Evolutionary conservation across 257 asterid species (phyloP).

Genomic region (Echites panduratus): DNA sequence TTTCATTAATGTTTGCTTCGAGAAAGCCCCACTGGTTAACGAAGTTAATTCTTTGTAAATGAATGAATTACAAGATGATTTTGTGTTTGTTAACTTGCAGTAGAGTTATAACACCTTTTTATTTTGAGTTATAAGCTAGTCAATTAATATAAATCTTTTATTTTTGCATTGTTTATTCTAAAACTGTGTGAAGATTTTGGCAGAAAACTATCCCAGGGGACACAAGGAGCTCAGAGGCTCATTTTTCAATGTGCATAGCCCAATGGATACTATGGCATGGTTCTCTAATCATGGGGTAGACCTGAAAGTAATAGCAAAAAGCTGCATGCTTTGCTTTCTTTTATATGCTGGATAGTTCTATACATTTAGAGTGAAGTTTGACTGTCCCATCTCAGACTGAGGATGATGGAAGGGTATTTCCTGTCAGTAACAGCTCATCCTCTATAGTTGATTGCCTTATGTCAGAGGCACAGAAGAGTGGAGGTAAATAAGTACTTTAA

Average conservation of each 20-base stretch:
- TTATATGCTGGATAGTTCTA: constrained; percentile 1
- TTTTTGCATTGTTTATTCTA: constrained; percentile 4
- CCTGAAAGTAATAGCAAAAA: constrained; percentile 47
- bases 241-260: constrained; percentile 75
- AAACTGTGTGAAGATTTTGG: constrained; percentile 46
- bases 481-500: constrained; percentile 42
- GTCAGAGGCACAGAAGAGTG: constrained; percentile 76
- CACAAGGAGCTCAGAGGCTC: constrained; percentile 87
- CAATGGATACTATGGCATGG: constrained; percentile 90
- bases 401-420: constrained; percentile 89
- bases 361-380: constrained; percentile 14
- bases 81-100: neutral
- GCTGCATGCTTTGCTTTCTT: constrained; percentile 10
- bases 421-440: constrained; percentile 76
- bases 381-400: constrained; percentile 54
- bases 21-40: neutral
- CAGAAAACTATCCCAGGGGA: constrained; percentile 91
- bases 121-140: neutral
- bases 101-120: neutral
- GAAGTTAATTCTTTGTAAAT: neutral
- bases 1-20: neutral
- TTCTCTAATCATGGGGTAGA: constrained; percentile 73
- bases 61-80: neutral
- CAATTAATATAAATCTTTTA: neutral
- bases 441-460: constrained; percentile 74